Evolutionary conservation across 805 yeast genomes (phyloP).

Genomic region (Debaryomyces castellii): DNA sequence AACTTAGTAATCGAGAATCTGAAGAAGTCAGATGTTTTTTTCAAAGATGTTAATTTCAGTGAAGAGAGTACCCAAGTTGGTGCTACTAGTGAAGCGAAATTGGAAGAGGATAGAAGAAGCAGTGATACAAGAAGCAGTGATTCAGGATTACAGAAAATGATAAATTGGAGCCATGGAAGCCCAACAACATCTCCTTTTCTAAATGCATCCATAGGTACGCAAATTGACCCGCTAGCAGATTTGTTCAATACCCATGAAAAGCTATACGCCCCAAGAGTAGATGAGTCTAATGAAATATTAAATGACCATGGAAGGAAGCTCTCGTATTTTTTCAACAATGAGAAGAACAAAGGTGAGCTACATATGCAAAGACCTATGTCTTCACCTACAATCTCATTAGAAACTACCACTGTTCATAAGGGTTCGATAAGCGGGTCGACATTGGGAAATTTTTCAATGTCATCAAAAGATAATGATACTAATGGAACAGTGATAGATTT

Average conservation of each 20-base stretch:
- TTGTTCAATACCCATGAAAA: conserved; percentile 34
- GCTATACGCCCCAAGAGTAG: conserved; percentile 15
- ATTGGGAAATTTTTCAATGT: background rate
- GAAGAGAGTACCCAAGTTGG: conserved; percentile 1
- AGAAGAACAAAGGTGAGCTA: conserved; percentile 13
- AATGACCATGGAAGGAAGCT: conserved; percentile 1
- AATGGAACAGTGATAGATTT: conserved; percentile 37
- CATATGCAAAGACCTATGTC: conserved; percentile 12
- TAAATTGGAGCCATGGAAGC: background rate
- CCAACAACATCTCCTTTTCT: background rate
- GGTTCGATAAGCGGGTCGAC: conserved; percentile 6
- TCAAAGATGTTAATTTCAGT: conserved; percentile 24
- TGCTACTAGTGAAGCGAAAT: background rate
- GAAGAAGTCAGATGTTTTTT: conserved; percentile 11
- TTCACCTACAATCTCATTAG: conserved; percentile 22
- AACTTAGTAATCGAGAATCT: conserved; percentile 17
- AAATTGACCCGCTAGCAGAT: conserved; percentile 18
- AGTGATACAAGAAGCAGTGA: background rate
- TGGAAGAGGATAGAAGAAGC: too few species aligned
- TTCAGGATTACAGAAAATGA: background rate
- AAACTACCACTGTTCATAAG: conserved; percentile 17
- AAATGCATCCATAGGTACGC: background rate
- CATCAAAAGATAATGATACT: background rate
- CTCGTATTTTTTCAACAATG: conserved; percentile 8
- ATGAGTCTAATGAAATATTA: conserved; percentile 3